These are phyloP conservation scores for Candida tammaniensis DNA, from an alignment of 805 yeast genomes.

Conservation along the genomic window DNA sequence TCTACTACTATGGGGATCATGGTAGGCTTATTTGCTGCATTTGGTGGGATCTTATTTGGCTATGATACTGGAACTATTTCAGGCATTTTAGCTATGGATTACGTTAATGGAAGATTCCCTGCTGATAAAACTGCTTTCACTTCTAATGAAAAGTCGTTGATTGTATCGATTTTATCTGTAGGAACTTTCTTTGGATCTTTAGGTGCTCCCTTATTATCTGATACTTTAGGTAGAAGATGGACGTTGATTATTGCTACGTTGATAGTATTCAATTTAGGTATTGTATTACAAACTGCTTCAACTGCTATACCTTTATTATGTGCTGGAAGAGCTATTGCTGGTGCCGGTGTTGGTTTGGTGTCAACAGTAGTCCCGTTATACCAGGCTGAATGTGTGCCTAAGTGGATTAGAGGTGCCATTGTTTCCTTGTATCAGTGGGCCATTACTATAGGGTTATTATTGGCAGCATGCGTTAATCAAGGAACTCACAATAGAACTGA, in stretches of 20 bases:
- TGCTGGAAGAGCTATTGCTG: slow-evolving; percentile 43
- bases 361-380: slow-evolving; percentile 41
- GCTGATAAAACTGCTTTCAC: slow-evolving; percentile 11
- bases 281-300: slow-evolving; percentile 37
- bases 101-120: slow-evolving; percentile 30
- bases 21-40: slow-evolving; percentile 40
- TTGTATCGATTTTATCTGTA: slow-evolving; percentile 32
- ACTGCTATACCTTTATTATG: slow-evolving; percentile 34
- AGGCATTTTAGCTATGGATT: slow-evolving; percentile 41
- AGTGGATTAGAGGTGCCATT: slow-evolving; percentile 44
- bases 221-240: slow-evolving; percentile 37
- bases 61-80: slow-evolving; percentile 44
- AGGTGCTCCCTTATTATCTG: slow-evolving; percentile 34
- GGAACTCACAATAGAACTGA: slow-evolving; percentile 33
- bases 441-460: slow-evolving; percentile 38
- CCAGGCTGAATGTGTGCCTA: slow-evolving; percentile 40
- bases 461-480: slow-evolving; percentile 38
- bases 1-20: slow-evolving; percentile 39
- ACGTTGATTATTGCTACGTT: slow-evolving; percentile 30
- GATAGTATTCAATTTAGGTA: slow-evolving; percentile 35
- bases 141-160: slow-evolving; percentile 22
- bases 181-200: slow-evolving; percentile 44
- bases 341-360: slow-evolving; percentile 42
- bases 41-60: slow-evolving; percentile 42
- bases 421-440: slow-evolving; percentile 42